A percentile compares a stretch with the other conserved stretches of the same genome.
Evolutionary conservation across 2,329 filamentous ascomycete species (phyloP).

Genomic region (Aureobasidium sp.): DNA sequence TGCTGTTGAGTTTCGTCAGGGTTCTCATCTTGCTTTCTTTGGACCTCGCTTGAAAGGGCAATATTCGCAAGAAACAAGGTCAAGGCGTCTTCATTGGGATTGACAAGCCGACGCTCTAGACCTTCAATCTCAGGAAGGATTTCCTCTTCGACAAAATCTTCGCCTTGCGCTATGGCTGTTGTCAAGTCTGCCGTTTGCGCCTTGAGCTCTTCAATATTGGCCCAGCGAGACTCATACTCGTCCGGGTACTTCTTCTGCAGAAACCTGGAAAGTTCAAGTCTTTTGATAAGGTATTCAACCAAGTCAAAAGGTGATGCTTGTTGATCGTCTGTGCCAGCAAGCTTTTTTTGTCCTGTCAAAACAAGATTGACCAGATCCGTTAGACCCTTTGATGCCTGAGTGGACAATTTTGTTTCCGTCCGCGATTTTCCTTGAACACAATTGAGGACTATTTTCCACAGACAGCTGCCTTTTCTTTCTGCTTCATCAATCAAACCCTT

Average conservation of each 20-base stretch:
- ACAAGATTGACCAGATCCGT: slow-evolving; percentile 54
- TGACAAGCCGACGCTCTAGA: slow-evolving; percentile 52
- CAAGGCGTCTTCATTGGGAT: slow-evolving; percentile 55
- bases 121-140: slow-evolving; percentile 62
- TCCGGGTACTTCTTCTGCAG: slow-evolving; percentile 64
- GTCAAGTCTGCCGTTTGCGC: slow-evolving; percentile 67
- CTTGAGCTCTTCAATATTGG: slow-evolving; percentile 84
- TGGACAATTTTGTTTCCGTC: slow-evolving; percentile 49
- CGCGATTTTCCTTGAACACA: slow-evolving; percentile 46
- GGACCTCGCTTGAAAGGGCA: slow-evolving; percentile 72
- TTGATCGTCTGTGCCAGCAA: slow-evolving; percentile 37
- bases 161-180: slow-evolving; percentile 37
- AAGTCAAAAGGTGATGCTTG: slow-evolving; percentile 39
- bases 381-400: slow-evolving; percentile 51
- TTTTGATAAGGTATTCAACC: slow-evolving; percentile 53
- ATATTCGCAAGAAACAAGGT: slow-evolving; percentile 85
- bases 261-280: slow-evolving; percentile 67
- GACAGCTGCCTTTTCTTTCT: slow-evolving; percentile 57
- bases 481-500: slow-evolving; percentile 70
- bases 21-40: slow-evolving; percentile 53
- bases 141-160: slow-evolving; percentile 40
- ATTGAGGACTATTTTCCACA: slow-evolving; percentile 69
- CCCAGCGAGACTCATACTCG: slow-evolving; percentile 72
- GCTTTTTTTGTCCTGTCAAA: slow-evolving; percentile 48
- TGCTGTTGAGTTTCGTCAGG: slow-evolving; percentile 41